Conservation (phyloP, 2,329 filamentous ascomycete species). For the Penicillium glabrum region DNA sequence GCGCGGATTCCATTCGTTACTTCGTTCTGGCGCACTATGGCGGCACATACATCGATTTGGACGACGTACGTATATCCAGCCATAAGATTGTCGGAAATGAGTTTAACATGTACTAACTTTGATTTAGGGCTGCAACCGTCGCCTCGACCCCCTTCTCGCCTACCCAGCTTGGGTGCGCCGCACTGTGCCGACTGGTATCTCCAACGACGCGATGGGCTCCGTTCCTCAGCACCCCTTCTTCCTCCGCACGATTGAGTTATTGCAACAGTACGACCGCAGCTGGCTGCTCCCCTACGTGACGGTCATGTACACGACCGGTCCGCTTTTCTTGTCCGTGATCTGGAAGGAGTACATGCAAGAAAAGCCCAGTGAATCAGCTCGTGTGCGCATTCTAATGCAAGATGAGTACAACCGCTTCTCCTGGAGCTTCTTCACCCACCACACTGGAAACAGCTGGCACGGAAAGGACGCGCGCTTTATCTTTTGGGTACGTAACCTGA, state of each 20-base stretch:
- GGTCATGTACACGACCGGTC: conserved; percentile 77
- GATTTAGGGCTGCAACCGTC: conserved; percentile 63
- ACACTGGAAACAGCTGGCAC: conserved; percentile 66
- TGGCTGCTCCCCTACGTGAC: conserved; percentile 74
- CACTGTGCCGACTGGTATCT: conserved; percentile 74
- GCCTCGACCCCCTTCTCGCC: conserved; percentile 65
- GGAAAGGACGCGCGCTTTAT: conserved; percentile 63
- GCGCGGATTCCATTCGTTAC: conserved; percentile 76
- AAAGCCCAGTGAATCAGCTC: conserved; percentile 44
- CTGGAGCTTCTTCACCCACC: conserved; percentile 72
- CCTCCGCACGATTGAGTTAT: conserved; percentile 64
- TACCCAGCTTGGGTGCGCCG: conserved; percentile 71
- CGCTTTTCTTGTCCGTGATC: conserved; percentile 72
- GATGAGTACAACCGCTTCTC: conserved; percentile 67
- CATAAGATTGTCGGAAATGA: neutral
- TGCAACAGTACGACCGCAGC: conserved; percentile 66
- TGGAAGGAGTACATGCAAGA: conserved; percentile 70
- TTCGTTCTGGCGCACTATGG: conserved; percentile 76
- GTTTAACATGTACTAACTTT: conserved; percentile 10
- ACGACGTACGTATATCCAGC: conserved; percentile 55
- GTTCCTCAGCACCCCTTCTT: conserved; percentile 74
- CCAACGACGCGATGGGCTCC: conserved; percentile 77
- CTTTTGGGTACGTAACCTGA: conserved; percentile 55
- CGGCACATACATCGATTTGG: conserved; percentile 78
- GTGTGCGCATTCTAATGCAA: conserved; percentile 67